Base-by-base conservation (phyloP, 306 rosid genomes). In the Dryas alaskensis region DNA sequence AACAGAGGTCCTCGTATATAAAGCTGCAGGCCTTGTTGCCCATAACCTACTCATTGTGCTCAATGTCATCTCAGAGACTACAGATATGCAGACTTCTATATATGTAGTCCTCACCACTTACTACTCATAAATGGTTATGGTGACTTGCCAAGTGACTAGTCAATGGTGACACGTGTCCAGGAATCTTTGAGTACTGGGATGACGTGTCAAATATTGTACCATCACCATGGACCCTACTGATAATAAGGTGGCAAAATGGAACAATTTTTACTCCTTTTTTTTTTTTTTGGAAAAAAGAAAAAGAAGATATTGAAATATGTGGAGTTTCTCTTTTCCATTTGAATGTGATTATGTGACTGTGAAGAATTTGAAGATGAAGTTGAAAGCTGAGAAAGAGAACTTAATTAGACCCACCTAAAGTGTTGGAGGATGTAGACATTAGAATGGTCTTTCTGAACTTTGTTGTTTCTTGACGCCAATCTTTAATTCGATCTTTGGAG, bases 1-100 rank as follows among this genome's bases (percentile, higher is more conserved):
- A 43, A 53, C 55, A 52, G 65, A 25, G 54, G 57, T 43, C 17
- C 52, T 63, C 54, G 42, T 8, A 74, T 5, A 74, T 12, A 68
- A 16, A 53, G 19, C 51, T 45, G 68, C 54, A 11, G 65, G 45
- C 22, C 54, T 74, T n/a, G 70, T 16, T 12, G 72, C 52, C 31
- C 65, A 43, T 3, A 65, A 46, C 65, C 62, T 22, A 65, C 49
- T 51, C 61, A 8, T 16, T 53, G 46, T n/a, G 3, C 37, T 31
- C 57, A 43, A 43, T 22, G 31, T 22, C 69, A 64, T 31, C 37
- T 31, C 37, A 31, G 37, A 31, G 37, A 31, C 37, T 31, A 31
- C 37, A 31, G 2, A 31, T 31, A 31, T 31, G 37, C 3, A 2
- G 3, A 31, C 37, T 39, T 2, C 31, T 5, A 8, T 55, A 19